A percentile compares a stretch with the other conserved stretches of the same genome.
These are phyloP conservation scores for Aureobasidium mangrovei DNA, from an alignment of 2,329 filamentous ascomycete species.

Conservation along the genomic window DNA sequence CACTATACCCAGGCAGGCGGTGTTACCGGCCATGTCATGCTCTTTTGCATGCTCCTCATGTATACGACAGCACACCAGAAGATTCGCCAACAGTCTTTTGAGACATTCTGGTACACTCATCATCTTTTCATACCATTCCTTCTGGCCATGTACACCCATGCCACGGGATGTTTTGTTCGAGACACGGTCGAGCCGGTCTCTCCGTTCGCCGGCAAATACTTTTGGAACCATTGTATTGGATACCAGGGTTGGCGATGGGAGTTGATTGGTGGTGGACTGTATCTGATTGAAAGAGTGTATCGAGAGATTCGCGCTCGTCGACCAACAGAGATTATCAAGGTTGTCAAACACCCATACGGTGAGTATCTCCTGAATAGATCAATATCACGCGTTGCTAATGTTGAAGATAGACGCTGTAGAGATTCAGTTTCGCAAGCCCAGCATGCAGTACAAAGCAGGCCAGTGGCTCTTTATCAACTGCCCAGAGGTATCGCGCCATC, in stretches of 20 bases:
- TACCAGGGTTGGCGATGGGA: constrained; percentile 98
- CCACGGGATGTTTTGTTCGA: constrained; percentile 91
- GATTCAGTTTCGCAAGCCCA: constrained; percentile 93
- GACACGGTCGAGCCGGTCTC: constrained; percentile 64
- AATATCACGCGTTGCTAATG: not conserved
- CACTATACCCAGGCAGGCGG: constrained; percentile 85
- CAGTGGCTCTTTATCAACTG: constrained; percentile 98
- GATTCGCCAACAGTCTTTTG: constrained; percentile 93
- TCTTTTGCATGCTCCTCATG: constrained; percentile 98
- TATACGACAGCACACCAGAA: constrained; percentile 91
- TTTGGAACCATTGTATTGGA: constrained; percentile 89
- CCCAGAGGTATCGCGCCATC: constrained; percentile 74
- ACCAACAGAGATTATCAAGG: constrained; percentile 81
- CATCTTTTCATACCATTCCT: constrained; percentile 97
- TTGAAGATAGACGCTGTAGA: constrained; percentile 68
- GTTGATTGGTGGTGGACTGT: constrained; percentile 73
- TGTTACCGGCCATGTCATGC: constrained; percentile 93
- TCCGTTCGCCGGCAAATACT: constrained; percentile 71
- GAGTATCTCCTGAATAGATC: constrained; percentile 27
- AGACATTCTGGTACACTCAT: constrained; percentile 99
- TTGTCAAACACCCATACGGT: constrained; percentile 93
- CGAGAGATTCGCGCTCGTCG: constrained; percentile 80
- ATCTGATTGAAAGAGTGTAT: constrained; percentile 80
- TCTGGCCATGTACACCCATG: constrained; percentile 89
- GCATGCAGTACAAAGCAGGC: constrained; percentile 95